Evolutionary conservation across 176 grass and related monocot species (phyloP).

Genomic region (Panicum miliaceum): DNA sequence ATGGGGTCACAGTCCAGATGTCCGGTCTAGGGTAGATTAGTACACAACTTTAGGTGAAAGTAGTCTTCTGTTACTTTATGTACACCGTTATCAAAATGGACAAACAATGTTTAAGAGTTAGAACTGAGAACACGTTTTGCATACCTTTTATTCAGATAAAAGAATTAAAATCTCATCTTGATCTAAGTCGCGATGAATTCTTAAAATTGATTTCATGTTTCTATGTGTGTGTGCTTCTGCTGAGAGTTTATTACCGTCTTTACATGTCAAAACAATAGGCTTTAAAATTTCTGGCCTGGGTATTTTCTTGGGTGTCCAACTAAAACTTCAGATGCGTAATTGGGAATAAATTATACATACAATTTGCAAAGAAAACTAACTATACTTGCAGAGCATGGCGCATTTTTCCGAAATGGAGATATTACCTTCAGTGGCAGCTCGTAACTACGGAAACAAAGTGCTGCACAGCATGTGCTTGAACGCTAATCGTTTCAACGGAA

Average conservation of each 20-base stretch:
- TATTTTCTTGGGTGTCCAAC: not conserved
- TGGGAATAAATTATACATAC: not conserved
- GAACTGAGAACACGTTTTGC: not conserved
- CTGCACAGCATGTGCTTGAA: not conserved
- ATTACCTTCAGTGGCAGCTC: not conserved
- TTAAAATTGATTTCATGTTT: not conserved
- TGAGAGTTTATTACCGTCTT: not conserved
- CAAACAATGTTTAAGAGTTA: not conserved
- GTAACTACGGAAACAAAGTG: not conserved
- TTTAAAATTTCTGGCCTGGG: not conserved
- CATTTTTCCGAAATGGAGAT: not conserved
- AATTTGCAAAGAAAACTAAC: not conserved
- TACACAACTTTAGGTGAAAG: not conserved
- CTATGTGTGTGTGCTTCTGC: not conserved
- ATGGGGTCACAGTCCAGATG: not conserved
- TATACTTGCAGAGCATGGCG: not conserved
- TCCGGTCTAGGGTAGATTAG: not conserved
- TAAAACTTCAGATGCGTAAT: not conserved
- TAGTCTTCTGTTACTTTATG: not conserved
- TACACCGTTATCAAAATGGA: not conserved
- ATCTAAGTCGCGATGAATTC: not conserved
- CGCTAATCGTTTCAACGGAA: not conserved
- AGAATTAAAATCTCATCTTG: not conserved
- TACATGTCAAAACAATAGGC: not conserved
- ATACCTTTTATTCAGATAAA: not conserved